Conservation (phyloP, 2,329 filamentous ascomycete genomes). For the Ceratocystis smalleyi region DNA sequence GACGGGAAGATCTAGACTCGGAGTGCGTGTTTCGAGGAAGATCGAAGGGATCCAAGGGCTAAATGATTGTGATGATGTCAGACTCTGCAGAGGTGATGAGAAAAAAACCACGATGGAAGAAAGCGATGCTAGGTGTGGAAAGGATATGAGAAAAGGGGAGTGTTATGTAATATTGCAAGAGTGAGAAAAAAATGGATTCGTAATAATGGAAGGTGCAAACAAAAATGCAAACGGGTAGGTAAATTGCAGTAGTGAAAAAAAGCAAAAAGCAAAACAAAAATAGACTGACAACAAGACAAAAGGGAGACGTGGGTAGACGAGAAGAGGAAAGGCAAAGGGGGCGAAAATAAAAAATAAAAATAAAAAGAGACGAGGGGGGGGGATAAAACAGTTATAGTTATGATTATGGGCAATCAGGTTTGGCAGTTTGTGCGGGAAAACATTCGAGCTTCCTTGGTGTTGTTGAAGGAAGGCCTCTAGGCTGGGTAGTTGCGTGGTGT, state of each 20-base stretch:
- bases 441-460: neutral
- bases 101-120: neutral
- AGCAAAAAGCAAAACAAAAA: slow-evolving; percentile 10
- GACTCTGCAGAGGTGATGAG: neutral
- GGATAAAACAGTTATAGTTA: too few species aligned
- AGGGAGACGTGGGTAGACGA: slow-evolving; percentile 10
- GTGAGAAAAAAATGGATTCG: slow-evolving; percentile 15
- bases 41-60: slow-evolving; percentile 6
- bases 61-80: neutral
- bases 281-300: slow-evolving; percentile 16
- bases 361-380: neutral
- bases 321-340: slow-evolving; percentile 16
- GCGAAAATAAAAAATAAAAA: slow-evolving; percentile 8
- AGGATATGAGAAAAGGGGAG: slow-evolving; percentile 2
- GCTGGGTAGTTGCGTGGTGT: neutral
- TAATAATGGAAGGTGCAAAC: slow-evolving; percentile 11
- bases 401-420: neutral
- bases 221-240: slow-evolving; percentile 1
- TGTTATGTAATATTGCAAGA: neutral
- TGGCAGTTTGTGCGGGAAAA: neutral
- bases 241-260: slow-evolving; percentile 14
- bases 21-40: slow-evolving; percentile 7
- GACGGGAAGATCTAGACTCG: neutral
- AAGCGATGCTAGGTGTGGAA: neutral
- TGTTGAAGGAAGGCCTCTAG: slow-evolving; percentile 1